A percentile compares a stretch with the other conserved stretches of the same genome.
phyloP scores from a whole-genome alignment of 2,329 filamentous ascomycete genomes.

The Cordyceps fumosorosea region DNA sequence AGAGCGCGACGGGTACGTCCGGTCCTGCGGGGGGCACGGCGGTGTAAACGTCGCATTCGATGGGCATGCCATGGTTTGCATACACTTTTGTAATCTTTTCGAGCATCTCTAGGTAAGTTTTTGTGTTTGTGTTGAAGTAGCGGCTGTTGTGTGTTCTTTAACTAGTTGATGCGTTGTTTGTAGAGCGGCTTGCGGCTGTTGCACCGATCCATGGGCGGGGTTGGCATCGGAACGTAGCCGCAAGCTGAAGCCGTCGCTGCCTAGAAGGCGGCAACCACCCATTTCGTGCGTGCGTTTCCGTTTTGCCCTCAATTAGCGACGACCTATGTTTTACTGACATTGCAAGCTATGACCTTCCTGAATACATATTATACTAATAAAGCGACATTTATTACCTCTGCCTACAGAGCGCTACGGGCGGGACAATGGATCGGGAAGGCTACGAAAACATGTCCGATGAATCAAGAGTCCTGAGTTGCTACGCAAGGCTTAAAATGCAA shows the following conservation, averaged over 20 bases:
- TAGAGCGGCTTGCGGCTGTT: neutral
- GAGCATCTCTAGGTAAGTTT: slow-evolving; percentile 17
- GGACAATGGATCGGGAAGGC: no score
- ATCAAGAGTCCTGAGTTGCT: neutral
- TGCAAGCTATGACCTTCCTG: no score
- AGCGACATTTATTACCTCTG: no score
- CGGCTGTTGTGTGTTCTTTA: neutral
- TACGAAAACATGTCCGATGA: no score
- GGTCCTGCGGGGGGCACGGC: slow-evolving; percentile 16
- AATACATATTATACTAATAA: no score
- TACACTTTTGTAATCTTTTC: slow-evolving; percentile 23
- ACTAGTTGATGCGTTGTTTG: neutral
- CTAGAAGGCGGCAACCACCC: neutral
- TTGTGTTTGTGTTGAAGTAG: neutral
- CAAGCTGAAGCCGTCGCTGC: neutral
- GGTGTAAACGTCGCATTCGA: slow-evolving; percentile 31
- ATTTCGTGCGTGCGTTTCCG: neutral
- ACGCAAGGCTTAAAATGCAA: no score
- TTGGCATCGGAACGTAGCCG: neutral
- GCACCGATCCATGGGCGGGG: neutral
- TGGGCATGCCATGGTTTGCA: slow-evolving; percentile 25
- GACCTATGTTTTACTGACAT: neutral
- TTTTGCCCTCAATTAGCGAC: neutral
- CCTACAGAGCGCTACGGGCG: no score
- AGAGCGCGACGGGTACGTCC: slow-evolving; percentile 26